Base-by-base conservation (phyloP, 164 flowering plant species). In the Chimonanthus praecox region DNA sequence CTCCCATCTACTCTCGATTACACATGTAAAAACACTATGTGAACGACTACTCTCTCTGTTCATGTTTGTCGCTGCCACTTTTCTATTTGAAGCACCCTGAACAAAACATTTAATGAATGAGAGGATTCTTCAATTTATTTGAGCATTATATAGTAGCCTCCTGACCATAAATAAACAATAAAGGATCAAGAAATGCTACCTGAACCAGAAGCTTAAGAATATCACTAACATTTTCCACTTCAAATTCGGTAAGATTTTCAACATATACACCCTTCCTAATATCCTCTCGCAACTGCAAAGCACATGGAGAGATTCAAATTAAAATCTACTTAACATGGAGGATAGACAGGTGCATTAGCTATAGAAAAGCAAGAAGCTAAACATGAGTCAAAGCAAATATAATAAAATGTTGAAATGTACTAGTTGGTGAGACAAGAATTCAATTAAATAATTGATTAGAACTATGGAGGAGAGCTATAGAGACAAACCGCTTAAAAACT, bases 41-140 rank as follows among this genome's bases (percentile, higher is more conserved):
- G 99, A 96, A n/a, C 99, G 92, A 70, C 98, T 94, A 80, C 99
- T 96, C 79, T 96, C 99, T 76, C 96, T 87, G 67, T 96, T 96
- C 98, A 96, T 94, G 75, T 94, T 94, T 76, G 99, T 96, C 9
- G 98, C 92, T 50, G 97, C 99, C 75, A 94, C 98, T 84, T 83
- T 91, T 82, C 99, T 91, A 81, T 96, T 96, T 76, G 91, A 79
- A 81, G 98, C 89, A 78, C 99, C 99, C 99, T 96, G 18, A 49
- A 75, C 18, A 54, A 11, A 78, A 15, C 13, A 21, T 47, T 65
- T 73, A 67, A 71, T 46, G 72, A 47, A 48, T 48, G 47, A 54
- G 44, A 71, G 71, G 68, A 16, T 18, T 58, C 18, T 7, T 58
- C 44, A 44, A 54, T 33, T 16, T 63, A 49, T 49, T 64, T 21